phyloP scores from a whole-genome alignment of 495 filamentous ascomycete species.

The Xylaria castorea region DNA sequence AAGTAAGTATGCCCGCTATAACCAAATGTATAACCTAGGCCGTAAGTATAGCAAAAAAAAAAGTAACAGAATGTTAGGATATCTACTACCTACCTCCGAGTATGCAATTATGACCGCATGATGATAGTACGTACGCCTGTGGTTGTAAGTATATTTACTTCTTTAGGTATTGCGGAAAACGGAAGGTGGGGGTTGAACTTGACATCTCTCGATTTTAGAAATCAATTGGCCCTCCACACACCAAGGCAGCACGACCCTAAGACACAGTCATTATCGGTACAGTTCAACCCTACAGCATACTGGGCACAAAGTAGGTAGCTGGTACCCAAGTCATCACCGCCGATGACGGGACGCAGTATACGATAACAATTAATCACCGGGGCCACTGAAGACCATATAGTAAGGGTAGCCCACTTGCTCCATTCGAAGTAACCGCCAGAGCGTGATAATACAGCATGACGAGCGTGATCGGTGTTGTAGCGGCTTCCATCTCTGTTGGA shows the following conservation, averaged over 20 bases:
- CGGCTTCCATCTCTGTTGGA: not conserved
- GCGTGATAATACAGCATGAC: not conserved
- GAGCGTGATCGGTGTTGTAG: not conserved
- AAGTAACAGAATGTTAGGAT: too few relatives aligned
- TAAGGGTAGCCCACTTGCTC: slow-evolving; percentile 14
- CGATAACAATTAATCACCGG: not conserved
- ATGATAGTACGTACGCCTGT: too few relatives aligned
- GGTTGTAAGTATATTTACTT: too few relatives aligned
- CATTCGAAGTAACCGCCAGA: not conserved
- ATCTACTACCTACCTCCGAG: too few relatives aligned
- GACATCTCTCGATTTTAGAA: too few relatives aligned
- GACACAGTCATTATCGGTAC: not conserved
- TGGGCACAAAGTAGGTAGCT: not conserved
- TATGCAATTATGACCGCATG: too few relatives aligned
- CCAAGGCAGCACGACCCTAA: not conserved
- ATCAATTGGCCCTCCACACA: too few relatives aligned
- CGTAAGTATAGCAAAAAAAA: too few relatives aligned
- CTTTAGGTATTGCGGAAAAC: too few relatives aligned
- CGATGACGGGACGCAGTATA: slow-evolving; percentile 19
- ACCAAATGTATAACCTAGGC: too few relatives aligned
- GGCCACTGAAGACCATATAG: not conserved
- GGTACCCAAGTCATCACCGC: not conserved
- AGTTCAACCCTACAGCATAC: not conserved
- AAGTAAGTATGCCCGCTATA: too few relatives aligned
- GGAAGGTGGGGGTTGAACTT: too few relatives aligned